Conservation (phyloP, 2,329 filamentous ascomycete genomes). For the Botryotinia narcissicola region DNA sequence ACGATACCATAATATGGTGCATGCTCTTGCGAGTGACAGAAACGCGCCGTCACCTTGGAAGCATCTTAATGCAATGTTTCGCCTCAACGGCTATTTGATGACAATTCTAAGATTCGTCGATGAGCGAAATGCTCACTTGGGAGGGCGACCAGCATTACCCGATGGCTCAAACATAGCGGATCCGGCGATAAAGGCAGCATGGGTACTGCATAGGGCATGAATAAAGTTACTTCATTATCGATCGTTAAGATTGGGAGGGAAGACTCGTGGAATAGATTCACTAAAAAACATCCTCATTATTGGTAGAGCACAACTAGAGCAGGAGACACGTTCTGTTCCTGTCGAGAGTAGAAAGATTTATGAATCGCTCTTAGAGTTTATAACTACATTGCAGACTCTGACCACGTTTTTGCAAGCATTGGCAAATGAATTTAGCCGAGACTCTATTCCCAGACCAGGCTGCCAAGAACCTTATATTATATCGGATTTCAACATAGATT, state of each 20-base stretch:
- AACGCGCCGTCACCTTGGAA: background rate
- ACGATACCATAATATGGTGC: background rate
- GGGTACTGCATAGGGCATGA: conserved; percentile 25
- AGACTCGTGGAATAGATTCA: conserved; percentile 7
- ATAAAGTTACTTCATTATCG: conserved; percentile 26
- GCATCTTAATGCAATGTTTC: conserved; percentile 11
- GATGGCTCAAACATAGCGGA: conserved; percentile 19
- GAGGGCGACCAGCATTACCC: background rate
- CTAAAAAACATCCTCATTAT: conserved; percentile 15
- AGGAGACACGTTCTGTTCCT: conserved; percentile 12
- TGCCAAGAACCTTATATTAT: background rate
- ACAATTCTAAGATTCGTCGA: conserved; percentile 15
- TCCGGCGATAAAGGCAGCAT: conserved; percentile 13
- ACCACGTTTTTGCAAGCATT: conserved; percentile 1
- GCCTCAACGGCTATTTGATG: conserved; percentile 3
- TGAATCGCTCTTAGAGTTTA: background rate
- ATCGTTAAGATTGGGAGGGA: conserved; percentile 14
- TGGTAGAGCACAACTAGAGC: conserved; percentile 8
- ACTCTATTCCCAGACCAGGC: background rate
- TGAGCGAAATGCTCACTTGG: background rate
- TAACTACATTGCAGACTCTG: background rate
- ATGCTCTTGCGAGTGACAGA: background rate
- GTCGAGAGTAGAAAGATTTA: background rate
- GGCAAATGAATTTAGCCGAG: conserved; percentile 2
- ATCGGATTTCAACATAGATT: conserved; percentile 11